Evolutionary conservation across 2,329 filamentous ascomycete species (phyloP), one percentile per base, ranked within the genome.

Genomic region (Curvularia hawaiiensis): DNA sequence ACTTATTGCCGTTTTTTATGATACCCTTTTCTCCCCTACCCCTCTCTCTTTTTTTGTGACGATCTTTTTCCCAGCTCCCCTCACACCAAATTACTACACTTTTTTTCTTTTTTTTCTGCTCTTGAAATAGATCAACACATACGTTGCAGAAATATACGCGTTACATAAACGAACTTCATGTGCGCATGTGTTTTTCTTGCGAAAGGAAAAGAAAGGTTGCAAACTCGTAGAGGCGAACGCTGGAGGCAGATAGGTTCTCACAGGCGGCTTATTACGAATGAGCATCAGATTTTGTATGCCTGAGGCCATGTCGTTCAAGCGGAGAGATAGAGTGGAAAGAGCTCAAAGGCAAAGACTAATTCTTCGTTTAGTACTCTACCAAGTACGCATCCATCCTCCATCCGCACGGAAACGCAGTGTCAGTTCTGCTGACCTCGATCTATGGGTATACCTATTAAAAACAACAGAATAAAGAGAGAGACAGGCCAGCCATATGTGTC

Each of bases 381-480:
- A 26, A 28, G 41, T 44, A 28, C 26, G n/a, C 41, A 12, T 40
- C n/a, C 12, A 22, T 50, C 24, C n/a, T 40, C n/a, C 22, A 40
- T 30, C 35, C 47, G 12, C 47, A 28, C n/a, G n/a, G 30, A 40
- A 39, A 30, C 18, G 11, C 30, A 7, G 22, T 12, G n/a, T 28
- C 41, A 56, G 40, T 7, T 7, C 14, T 26, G 16, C 41, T 39
- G 33, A 26, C 33, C 30, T 48, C 26, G 43, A 48, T 44, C 49
- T 48, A 56, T 30, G 43, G 54, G 54, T 56, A 56, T 56, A 35
- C 33, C 30, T 31, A 31, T 11, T 11, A 30, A 30, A 33, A 33
- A n/a, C 33, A 35, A 16, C 33, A 35, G 10, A 31, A 3, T 30
- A 7, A 30, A 31, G 10, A 31, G 11, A 12, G 10, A 31, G 7